phyloP scores from a whole-genome alignment of 2,329 filamentous ascomycete species.

The Epicoccum sorghinum region DNA sequence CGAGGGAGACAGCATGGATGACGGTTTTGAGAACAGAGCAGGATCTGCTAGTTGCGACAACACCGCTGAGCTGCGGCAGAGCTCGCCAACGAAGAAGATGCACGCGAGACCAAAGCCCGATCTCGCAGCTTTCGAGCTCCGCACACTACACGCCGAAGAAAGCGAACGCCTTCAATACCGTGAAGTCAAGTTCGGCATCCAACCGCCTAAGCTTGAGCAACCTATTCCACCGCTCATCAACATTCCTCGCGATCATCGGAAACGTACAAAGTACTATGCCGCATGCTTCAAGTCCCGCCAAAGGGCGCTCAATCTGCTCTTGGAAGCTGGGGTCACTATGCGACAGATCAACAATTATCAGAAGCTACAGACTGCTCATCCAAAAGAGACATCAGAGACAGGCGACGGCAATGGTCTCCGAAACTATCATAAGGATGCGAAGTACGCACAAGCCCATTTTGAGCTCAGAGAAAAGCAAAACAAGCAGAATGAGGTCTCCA shows the following conservation, averaged over 20 bases:
- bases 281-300: conserved; percentile 43
- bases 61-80: conserved; percentile 21
- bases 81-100: conserved; percentile 26
- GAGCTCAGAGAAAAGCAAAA: conserved; percentile 22
- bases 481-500: conserved; percentile 36
- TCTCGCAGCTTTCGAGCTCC: conserved; percentile 28
- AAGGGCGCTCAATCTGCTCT: conserved; percentile 35
- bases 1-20: not conserved
- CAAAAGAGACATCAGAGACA: conserved; percentile 29
- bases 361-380: conserved; percentile 26
- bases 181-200: conserved; percentile 41
- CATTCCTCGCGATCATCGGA: conserved; percentile 29
- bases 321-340: conserved; percentile 38
- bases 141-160: conserved; percentile 22
- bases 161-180: conserved; percentile 42
- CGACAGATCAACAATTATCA: conserved; percentile 39
- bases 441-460: conserved; percentile 24
- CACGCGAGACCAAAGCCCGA: conserved; percentile 31
- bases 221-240: conserved; percentile 41
- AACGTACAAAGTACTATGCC: conserved; percentile 35
- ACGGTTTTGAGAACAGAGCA: no score
- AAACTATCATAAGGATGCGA: conserved; percentile 35
- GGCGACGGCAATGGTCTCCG: conserved; percentile 27
- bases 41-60: not conserved
- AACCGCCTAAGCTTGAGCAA: conserved; percentile 30